Percentiles rank a stretch among this genome's conserved stretches.
phyloP scores from a whole-genome alignment of 371 early-diverging fungal species.

The Syncephalastrum sp. region DNA sequence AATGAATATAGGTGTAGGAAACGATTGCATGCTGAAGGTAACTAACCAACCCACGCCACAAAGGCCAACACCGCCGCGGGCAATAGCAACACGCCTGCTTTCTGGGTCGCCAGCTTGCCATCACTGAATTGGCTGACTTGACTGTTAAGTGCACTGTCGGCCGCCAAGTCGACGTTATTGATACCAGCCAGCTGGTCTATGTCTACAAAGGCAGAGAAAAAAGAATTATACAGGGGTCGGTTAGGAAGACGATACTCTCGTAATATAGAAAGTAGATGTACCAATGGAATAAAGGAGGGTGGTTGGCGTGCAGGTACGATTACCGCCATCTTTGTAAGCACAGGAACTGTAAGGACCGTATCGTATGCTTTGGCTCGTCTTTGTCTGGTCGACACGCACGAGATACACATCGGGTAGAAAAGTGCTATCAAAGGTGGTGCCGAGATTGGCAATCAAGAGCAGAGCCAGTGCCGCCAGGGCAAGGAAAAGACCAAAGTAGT shows the following conservation, averaged over 20 bases:
- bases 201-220: slow-evolving; percentile 1
- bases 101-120: slow-evolving; percentile 13
- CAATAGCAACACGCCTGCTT: slow-evolving; percentile 24
- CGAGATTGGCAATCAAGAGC: slow-evolving; percentile 33
- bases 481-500: slow-evolving; percentile 23
- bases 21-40: background rate
- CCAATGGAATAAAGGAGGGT: slow-evolving; percentile 22
- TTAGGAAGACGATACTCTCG: background rate
- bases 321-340: slow-evolving; percentile 19
- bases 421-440: slow-evolving; percentile 27
- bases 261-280: slow-evolving; percentile 5
- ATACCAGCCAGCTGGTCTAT: slow-evolving; percentile 10
- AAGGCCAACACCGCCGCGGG: slow-evolving; percentile 29
- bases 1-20: background rate
- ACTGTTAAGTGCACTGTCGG: background rate
- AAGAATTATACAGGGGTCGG: too few species aligned
- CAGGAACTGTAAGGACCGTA: slow-evolving; percentile 41
- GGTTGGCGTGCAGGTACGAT: slow-evolving; percentile 20
- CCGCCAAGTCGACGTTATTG: slow-evolving; percentile 9
- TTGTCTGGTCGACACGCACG: slow-evolving; percentile 21
- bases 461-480: slow-evolving; percentile 24
- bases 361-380: slow-evolving; percentile 25
- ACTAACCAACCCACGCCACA: slow-evolving; percentile 22
- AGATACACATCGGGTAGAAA: slow-evolving; percentile 29
- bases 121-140: slow-evolving; percentile 6